Evolutionary conservation across 2,329 filamentous ascomycete species (phyloP).

Genomic region (Sporothrix luriei): DNA sequence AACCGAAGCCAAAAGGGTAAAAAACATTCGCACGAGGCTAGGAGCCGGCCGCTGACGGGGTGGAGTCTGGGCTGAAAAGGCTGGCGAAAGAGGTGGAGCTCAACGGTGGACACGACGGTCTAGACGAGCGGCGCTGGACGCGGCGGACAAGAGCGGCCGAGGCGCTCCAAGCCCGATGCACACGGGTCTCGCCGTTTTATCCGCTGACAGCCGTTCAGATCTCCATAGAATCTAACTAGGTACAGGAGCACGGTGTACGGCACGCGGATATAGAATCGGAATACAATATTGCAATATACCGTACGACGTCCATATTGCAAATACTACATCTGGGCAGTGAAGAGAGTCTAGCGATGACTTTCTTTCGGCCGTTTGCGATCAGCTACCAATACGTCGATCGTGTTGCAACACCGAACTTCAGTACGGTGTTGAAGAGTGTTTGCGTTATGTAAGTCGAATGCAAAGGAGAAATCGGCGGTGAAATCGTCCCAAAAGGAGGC

Average conservation of each 20-base stretch:
- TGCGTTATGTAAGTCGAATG: neutral
- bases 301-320: neutral
- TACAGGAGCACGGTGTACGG: neutral
- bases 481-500: neutral
- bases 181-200: slow-evolving; percentile 1
- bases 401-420: neutral
- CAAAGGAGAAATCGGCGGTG: neutral
- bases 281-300: neutral
- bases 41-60: neutral
- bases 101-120: neutral
- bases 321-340: neutral
- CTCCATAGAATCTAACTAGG: neutral
- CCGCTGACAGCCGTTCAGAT: no score
- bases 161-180: neutral
- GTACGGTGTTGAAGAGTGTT: neutral
- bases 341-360: neutral
- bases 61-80: no score
- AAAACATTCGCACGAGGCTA: neutral
- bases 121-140: neutral
- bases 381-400: neutral
- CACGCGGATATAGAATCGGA: neutral
- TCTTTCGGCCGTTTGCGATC: slow-evolving; percentile 10
- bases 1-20: neutral
- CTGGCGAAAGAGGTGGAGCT: neutral
- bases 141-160: neutral